These are phyloP conservation scores for Naegleria gruberi DNA, from an alignment of 208 protist species.

Conservation along the genomic window DNA sequence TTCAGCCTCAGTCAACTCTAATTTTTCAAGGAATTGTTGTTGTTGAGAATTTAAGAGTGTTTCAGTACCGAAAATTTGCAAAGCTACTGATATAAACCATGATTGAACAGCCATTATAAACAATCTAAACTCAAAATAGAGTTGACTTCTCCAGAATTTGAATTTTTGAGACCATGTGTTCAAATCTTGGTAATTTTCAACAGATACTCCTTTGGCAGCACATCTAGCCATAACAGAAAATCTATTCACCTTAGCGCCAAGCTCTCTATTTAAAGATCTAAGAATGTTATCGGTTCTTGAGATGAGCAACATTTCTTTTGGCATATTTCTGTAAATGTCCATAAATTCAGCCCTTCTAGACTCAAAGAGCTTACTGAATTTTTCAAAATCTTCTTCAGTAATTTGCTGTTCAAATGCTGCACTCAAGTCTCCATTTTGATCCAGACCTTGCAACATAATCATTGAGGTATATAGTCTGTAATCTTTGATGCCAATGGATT, in stretches of 20 bases:
- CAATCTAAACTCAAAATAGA: neutral
- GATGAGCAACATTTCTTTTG: constrained; percentile 2
- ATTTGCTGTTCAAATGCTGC: neutral
- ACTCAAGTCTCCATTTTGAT: neutral
- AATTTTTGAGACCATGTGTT: neutral
- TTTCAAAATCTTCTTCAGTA: neutral
- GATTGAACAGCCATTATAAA: neutral
- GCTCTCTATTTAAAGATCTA: neutral
- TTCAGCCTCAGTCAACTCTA: neutral
- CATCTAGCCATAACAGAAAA: neutral
- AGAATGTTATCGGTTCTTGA: neutral
- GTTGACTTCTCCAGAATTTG: neutral
- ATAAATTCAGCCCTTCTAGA: neutral
- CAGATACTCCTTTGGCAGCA: neutral
- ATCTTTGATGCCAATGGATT: neutral
- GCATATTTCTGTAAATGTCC: neutral
- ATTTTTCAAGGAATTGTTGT: neutral
- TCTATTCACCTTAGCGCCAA: neutral
- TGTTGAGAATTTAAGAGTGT: neutral
- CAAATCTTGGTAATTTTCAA: neutral
- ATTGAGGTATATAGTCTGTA: neutral
- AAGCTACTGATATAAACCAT: neutral
- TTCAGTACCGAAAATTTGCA: neutral
- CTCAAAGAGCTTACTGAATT: neutral
- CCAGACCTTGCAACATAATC: neutral